These are phyloP conservation scores for Teratosphaeria viscida DNA, from an alignment of 2,329 filamentous ascomycete genomes.

Conservation along the genomic window DNA sequence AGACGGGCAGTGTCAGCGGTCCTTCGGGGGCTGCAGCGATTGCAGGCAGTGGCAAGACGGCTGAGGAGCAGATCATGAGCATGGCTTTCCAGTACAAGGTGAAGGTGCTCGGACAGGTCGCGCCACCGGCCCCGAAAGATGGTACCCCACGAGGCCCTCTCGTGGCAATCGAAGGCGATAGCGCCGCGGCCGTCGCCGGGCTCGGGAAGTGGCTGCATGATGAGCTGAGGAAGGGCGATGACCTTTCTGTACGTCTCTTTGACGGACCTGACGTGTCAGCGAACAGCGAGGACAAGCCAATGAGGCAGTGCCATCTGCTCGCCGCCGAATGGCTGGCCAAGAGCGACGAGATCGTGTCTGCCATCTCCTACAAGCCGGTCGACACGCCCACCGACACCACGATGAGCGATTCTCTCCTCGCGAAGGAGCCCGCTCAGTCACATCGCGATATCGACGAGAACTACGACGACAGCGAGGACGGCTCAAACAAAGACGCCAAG, in stretches of 20 bases:
- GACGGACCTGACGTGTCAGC: conserved; percentile 37
- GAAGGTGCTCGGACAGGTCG: conserved; percentile 63
- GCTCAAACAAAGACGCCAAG: conserved; percentile 13
- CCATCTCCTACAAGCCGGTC: conserved; percentile 8
- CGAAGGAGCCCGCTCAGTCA: conserved; percentile 4
- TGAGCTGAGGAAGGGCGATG: conserved; percentile 41
- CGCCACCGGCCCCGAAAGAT: conserved; percentile 48
- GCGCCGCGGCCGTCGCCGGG: conserved; percentile 50
- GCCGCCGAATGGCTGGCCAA: conserved; percentile 58
- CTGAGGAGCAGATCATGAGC: conserved; percentile 56
- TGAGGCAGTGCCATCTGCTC: conserved; percentile 51
- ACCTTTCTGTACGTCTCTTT: conserved; percentile 40
- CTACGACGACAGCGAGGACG: conserved; percentile 1
- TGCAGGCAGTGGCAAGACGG: conserved; percentile 10
- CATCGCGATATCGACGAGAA: conserved; percentile 15
- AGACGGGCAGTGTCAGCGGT: conserved; percentile 27
- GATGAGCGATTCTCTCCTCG: conserved; percentile 12
- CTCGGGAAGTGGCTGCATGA: conserved; percentile 55
- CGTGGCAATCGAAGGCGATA: conserved; percentile 71
- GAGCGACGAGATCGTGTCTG: conserved; percentile 56
- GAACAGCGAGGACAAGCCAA: conserved; percentile 24
- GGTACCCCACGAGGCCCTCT: conserved; percentile 55
- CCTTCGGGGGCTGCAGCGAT: conserved; percentile 7
- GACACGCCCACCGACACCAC: conserved; percentile 7
- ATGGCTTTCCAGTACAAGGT: conserved; percentile 69